phyloP scores from a whole-genome alignment of 257 asterid genomes.

The Solanum peruvianum region DNA sequence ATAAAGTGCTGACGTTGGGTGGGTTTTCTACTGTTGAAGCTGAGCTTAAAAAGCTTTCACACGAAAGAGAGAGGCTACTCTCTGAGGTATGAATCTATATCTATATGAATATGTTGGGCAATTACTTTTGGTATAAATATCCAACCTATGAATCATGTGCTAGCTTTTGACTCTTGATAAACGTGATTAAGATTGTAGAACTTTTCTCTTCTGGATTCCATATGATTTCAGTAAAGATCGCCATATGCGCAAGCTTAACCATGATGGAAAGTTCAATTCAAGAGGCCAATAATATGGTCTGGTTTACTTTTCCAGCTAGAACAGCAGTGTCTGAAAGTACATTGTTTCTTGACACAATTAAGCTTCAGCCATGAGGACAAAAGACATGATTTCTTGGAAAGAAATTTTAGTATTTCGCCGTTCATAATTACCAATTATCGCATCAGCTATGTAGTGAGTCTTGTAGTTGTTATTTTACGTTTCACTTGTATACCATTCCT shows the following conservation, averaged over 20 bases:
- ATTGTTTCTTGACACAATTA: background rate
- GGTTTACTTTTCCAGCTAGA: background rate
- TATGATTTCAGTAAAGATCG: background rate
- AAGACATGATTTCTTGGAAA: background rate
- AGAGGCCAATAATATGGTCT: background rate
- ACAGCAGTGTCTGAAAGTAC: background rate
- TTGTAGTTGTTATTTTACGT: background rate
- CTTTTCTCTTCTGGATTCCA: background rate
- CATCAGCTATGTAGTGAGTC: background rate
- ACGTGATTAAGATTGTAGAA: background rate
- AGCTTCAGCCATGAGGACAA: background rate
- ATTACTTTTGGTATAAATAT: background rate
- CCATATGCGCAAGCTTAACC: background rate
- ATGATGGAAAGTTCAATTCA: background rate
- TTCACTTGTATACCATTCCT: background rate
- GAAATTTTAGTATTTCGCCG: background rate
- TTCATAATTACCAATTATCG: background rate
- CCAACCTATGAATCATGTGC: background rate
- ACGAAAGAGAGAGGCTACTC: slow-evolving; percentile 76
- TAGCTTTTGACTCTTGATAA: background rate
- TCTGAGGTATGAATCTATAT: slow-evolving; percentile 51
- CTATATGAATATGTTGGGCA: background rate
- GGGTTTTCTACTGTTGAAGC: slow-evolving; percentile 59
- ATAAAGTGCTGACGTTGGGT: slow-evolving; percentile 43
- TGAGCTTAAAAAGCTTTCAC: slow-evolving; percentile 43